Evolutionary conservation across 2,329 filamentous ascomycete species (phyloP), one percentile per base, ranked within the genome.

Genomic region (Ceratocystis papillata): DNA sequence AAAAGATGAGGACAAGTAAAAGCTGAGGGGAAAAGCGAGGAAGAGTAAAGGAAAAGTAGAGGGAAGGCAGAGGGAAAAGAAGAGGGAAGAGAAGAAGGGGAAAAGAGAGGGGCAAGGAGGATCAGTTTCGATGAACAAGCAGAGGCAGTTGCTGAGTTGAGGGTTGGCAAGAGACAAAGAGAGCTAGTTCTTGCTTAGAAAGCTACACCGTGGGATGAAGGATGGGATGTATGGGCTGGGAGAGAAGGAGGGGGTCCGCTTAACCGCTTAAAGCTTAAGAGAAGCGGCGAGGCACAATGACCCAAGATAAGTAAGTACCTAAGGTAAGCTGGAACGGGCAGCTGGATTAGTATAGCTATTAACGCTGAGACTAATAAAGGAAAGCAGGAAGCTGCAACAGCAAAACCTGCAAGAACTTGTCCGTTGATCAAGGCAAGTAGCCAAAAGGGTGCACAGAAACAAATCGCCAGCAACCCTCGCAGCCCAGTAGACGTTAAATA

Each of bases 101-200:
- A 28, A 22, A 30, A 63, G 63, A 33, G 62, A 65, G 64, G 67
- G 53, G 53, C 55, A 33, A 66, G 64, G 64, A 64, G 64, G 64
- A 61, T 62, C 60, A 41, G 41, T 53, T 66, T 62, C 44, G 46
- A 50, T 37, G 65, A 63, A 59, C n/a, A 15, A 67, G 65, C 37
- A 41, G 37, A 41, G 10, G 37, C 37, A 66, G 50, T 62, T 48
- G 55, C 41, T 57, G 50, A 59, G 61, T 64, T 64, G 33, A 53
- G 48, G 44, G 41, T 62, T 46, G 60, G 37, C 12, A 41, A 41
- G 44, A 62, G 60, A 30, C 55, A 59, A 59, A 37, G 55, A 41
- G 37, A 12, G 37, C 37, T 12, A 41, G 37, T 41, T 41, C 10
- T 37, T 59, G 55, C 60, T 62, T 46, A 62, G 41, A 30, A 62